Base-by-base conservation (phyloP, 2,329 filamentous ascomycete genomes). In the Shiraia bambusicola region DNA sequence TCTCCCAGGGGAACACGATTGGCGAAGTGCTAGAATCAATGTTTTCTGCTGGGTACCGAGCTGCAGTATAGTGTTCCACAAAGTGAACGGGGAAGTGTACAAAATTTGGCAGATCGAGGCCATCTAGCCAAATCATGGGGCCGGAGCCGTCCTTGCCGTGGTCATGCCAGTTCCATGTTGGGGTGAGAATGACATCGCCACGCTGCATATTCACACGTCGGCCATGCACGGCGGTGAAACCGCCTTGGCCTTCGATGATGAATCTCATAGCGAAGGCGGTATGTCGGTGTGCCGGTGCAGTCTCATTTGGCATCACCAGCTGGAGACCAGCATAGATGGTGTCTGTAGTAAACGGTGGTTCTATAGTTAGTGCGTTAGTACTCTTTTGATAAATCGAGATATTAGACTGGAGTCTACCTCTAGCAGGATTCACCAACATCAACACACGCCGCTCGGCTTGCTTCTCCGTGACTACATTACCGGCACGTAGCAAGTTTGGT, bases 81-180 rank as follows among this genome's bases (percentile, higher is more conserved):
- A 81, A 81, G 50, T 81, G 73, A 1, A 79, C 74, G 0, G 75
- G 76, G 2, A 74, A 72, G 45, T 74, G 73, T 1, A 67, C 63
- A 53, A 78, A 81, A 3, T 71, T 62, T 0, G 79, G 78, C 2
- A 82, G 56, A 59, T 82, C 76, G 1, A 82, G 58, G 3, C 73
- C 76, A 52, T 82, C 79, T 1, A 82, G 66, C 79, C 79, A 82
- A 19, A 82, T 74, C 58, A 81, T 75, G 0, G 77, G 76, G 1
- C 69, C 69, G 1, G 69, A 66, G 7, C 77, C 75, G 42, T 82
- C 77, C 34, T 81, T 81, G 3, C 79, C 79, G 42, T 82, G 79
- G 45, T 82, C 79, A 25, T 56, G 52, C 72, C 76, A 82, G 53
- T 80, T 75, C 79, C 79, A 82, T 0, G 71, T 75, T 0, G 78